Evolutionary conservation across 352 stramenopile genomes (phyloP), one percentile per base, ranked within the genome.

Genomic region (Globisporangium cystogenes): DNA sequence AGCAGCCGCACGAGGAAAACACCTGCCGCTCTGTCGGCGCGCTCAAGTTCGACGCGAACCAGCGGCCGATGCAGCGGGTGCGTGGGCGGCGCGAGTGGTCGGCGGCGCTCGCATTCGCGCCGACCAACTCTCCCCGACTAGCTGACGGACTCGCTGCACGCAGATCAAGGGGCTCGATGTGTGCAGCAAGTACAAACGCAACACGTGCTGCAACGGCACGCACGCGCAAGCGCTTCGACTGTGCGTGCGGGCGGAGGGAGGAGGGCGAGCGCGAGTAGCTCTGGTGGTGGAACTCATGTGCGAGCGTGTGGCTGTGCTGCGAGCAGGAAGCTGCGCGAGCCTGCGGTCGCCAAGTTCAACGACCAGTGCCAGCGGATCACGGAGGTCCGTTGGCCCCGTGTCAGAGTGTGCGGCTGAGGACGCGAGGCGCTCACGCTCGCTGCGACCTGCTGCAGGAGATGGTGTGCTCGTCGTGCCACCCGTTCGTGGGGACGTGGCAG

Each of bases 161-260:
- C 44, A 87, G 80, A 76, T 48, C 24, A 79, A 84, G 29, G 67
- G 71, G 1, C 66, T 93, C 49, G 78, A 93, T 33, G 74, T 91
- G 14, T 93, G 82, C 61, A 82, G 64, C 62, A 88, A 93, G 56
- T 93, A 93, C 64, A 60, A 60, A 36, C 76, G 84, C 54, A 90
- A 79, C 67, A 91, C 81, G 56, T 90, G 83, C 70, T 93, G 83
- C 57, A 85, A 90, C 45, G 72, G 66, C 57, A 82, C 71, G n/a
- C 83, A 93, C 57, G 60, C 55, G 16, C 61, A 83, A 37, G 48
- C 78, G 51, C 62, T 93, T 21, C 74, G 78, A 33, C 57, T 87
- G 80, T 90, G 67, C 15, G 40, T 27, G 15, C 18, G 36, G 36
- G 36, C 26, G 26, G 2, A 11, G 8, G 12, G 31, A 3, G n/a